These are phyloP conservation scores for Cyclocybe aegerita DNA, from an alignment of 768 basidiomycete genomes.

Conservation along the genomic window DNA sequence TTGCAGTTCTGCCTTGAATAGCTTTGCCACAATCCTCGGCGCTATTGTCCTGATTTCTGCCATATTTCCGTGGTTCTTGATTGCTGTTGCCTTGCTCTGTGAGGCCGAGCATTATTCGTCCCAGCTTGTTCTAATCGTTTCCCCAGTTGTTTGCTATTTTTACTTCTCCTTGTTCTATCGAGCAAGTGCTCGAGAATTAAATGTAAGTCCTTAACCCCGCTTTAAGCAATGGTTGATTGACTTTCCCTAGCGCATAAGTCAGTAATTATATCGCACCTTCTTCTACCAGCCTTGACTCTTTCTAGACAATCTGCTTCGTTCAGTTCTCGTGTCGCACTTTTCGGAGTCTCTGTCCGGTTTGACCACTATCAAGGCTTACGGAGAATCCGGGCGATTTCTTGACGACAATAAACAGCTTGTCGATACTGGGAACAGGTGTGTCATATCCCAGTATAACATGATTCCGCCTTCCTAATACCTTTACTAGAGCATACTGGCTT, in stretches of 20 bases:
- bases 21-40: conserved; percentile 62
- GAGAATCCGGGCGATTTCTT: conserved; percentile 74
- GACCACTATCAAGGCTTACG: conserved; percentile 84
- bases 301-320: conserved; percentile 76
- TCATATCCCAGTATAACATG: not conserved
- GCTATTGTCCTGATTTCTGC: conserved; percentile 76
- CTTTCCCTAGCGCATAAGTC: conserved; percentile 49
- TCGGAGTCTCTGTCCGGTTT: conserved; percentile 86
- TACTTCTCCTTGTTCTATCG: conserved; percentile 81
- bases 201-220: conserved; percentile 40
- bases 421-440: conserved; percentile 66
- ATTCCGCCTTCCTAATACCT: not conserved
- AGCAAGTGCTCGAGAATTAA: conserved; percentile 80
- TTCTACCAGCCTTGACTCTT: not conserved
- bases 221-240: not conserved
- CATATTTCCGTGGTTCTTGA: conserved; percentile 79
- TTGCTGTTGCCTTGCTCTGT: conserved; percentile 50
- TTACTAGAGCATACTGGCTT: conserved; percentile 78
- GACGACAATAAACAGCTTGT: conserved; percentile 68
- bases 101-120: not conserved
- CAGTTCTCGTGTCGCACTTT: conserved; percentile 86
- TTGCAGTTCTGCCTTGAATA: conserved; percentile 64
- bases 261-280: not conserved
- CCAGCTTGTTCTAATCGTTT: not conserved
- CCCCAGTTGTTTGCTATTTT: conserved; percentile 38